Evolutionary conservation across 306 rosid species (phyloP).

Genomic region (Trifolium subterraneum): DNA sequence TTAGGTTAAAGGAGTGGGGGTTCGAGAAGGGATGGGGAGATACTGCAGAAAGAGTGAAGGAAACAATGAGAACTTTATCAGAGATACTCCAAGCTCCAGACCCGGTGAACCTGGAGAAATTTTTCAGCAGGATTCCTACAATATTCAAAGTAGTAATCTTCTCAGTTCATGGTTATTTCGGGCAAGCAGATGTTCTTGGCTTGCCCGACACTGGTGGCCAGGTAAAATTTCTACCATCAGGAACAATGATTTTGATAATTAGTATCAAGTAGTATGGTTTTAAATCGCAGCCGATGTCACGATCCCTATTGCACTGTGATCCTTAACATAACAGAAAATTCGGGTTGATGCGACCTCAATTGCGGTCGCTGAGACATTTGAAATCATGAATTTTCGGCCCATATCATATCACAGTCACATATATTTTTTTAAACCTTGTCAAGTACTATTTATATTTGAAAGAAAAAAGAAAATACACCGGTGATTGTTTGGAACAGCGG

Average conservation of each 20-base stretch:
- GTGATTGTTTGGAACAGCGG: too few relatives aligned
- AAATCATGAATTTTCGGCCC: background rate
- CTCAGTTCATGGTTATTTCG: slow-evolving; percentile 94
- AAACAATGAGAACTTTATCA: slow-evolving; percentile 65
- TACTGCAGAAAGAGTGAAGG: slow-evolving; percentile 73
- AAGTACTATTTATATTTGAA: too few relatives aligned
- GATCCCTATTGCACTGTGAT: background rate
- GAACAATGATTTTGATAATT: slow-evolving; percentile 12
- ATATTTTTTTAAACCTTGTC: too few relatives aligned
- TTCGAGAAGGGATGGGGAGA: slow-evolving; percentile 98
- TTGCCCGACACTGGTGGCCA: slow-evolving; percentile 98
- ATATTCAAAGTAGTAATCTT: slow-evolving; percentile 82
- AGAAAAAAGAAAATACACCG: too few relatives aligned
- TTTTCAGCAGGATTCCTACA: slow-evolving; percentile 76
- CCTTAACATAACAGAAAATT: background rate
- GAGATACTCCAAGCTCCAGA: slow-evolving; percentile 94
- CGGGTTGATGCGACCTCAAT: background rate
- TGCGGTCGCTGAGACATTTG: background rate
- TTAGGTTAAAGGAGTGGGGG: slow-evolving; percentile 91
- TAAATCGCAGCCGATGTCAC: background rate
- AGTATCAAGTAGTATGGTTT: background rate
- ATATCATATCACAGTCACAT: background rate
- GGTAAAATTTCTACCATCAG: slow-evolving; percentile 48
- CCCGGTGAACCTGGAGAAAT: slow-evolving; percentile 63
- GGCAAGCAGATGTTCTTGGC: slow-evolving; percentile 93